Conservation (phyloP, 2,329 filamentous ascomycete genomes). For the Cordyceps cateniannulata region DNA sequence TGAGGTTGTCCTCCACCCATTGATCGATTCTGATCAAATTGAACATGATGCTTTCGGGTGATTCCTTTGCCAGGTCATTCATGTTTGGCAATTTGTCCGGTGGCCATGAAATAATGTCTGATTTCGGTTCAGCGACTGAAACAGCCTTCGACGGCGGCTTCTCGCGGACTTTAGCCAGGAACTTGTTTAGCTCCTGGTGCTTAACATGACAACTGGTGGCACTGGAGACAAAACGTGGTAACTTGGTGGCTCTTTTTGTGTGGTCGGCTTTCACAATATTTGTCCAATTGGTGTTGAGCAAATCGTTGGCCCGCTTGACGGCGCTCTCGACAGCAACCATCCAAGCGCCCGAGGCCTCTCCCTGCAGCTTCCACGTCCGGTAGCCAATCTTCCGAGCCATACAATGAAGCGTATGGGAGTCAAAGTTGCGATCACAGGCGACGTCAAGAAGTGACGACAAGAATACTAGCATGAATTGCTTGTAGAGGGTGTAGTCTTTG, state of each 20-base stretch:
- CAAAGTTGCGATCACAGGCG: slow-evolving; percentile 13
- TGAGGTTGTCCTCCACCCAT: slow-evolving; percentile 40
- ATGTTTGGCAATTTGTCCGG: not conserved
- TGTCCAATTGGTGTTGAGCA: not conserved
- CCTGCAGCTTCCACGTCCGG: slow-evolving; percentile 34
- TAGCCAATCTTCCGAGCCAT: slow-evolving; percentile 40
- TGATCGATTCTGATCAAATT: slow-evolving; percentile 36
- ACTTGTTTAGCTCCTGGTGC: not conserved
- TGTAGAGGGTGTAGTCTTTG: slow-evolving; percentile 32
- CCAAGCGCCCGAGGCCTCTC: slow-evolving; percentile 2
- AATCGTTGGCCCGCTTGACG: not conserved
- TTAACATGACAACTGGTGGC: no score
- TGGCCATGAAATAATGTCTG: not conserved
- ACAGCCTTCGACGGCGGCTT: not conserved
- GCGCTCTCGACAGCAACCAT: slow-evolving; percentile 6
- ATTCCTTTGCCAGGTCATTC: not conserved
- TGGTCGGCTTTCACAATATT: not conserved
- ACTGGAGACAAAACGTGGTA: not conserved
- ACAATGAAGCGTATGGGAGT: slow-evolving; percentile 26
- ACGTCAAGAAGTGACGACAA: slow-evolving; percentile 30
- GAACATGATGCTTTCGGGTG: not conserved
- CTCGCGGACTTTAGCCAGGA: not conserved
- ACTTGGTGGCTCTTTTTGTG: not conserved
- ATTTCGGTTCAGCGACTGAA: not conserved
- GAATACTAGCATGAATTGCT: slow-evolving; percentile 43